Conservation (phyloP, 441 rosid species). For the Breynia disticha region DNA sequence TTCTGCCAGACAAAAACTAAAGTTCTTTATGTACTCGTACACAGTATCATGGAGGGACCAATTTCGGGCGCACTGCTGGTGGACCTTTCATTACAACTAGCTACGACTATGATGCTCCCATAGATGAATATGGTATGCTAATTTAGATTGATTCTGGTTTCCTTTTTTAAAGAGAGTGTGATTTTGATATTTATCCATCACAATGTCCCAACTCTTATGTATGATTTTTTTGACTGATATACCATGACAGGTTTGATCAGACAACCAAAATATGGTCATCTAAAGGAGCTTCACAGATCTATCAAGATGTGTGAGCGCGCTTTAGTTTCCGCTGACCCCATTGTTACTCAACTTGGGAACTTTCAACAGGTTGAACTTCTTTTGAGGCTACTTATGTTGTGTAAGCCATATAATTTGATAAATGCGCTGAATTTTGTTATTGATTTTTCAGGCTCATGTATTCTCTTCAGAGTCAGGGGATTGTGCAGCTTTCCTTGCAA, state of each 20-base stretch:
- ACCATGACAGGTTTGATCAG: slow-evolving; percentile 61
- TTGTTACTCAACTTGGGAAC: slow-evolving; percentile 66
- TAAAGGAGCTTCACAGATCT: slow-evolving; percentile 89
- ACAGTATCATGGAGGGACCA: slow-evolving; percentile 98
- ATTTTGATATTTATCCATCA: neutral
- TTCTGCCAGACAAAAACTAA: slow-evolving; percentile 4
- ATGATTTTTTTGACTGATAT: slow-evolving; percentile 14
- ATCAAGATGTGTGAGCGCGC: slow-evolving; percentile 85
- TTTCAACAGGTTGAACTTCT: slow-evolving; percentile 61
- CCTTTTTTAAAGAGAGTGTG: neutral
- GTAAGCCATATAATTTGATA: slow-evolving; percentile 9
- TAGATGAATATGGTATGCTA: slow-evolving; percentile 85
- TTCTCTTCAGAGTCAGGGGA: slow-evolving; percentile 73
- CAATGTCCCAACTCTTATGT: neutral
- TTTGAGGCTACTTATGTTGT: slow-evolving; percentile 1
- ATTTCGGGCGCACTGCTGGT: slow-evolving; percentile 91
- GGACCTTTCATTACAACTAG: slow-evolving; percentile 95
- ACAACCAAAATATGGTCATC: slow-evolving; percentile 89
- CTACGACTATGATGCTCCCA: slow-evolving; percentile 93
- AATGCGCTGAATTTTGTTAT: slow-evolving; percentile 2
- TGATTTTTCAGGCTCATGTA: slow-evolving; percentile 55
- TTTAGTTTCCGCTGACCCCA: slow-evolving; percentile 71
- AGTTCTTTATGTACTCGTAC: slow-evolving; percentile 14
- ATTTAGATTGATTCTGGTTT: no score
- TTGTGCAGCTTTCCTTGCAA: slow-evolving; percentile 92